A percentile compares a stretch with the other conserved stretches of the same genome.
Conservation (phyloP, 306 rosid species). For the Boehmeria nivea region DNA sequence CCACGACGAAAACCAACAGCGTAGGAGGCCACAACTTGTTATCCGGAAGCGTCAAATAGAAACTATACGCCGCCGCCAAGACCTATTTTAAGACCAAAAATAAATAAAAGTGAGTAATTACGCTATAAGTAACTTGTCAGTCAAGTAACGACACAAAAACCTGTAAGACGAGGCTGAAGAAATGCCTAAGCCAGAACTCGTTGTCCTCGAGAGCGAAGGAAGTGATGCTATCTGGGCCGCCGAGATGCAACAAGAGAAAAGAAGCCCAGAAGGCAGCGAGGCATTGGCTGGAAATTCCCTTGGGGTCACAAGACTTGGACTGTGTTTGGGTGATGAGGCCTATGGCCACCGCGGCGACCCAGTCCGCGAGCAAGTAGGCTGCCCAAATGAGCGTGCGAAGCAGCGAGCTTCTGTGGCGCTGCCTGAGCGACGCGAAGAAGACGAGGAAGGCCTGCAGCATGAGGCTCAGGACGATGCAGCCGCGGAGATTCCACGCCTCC, state of each 20-base stretch:
- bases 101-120: too few species aligned
- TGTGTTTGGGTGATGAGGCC: constrained; percentile 19
- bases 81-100: too few species aligned
- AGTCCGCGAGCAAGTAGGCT: constrained; percentile 21
- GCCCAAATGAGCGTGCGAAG: constrained; percentile 9
- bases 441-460: constrained; percentile 4
- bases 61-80: constrained; percentile 8
- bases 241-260: constrained; percentile 30
- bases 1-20: constrained; percentile 12
- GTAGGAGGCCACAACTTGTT: constrained; percentile 16
- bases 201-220: constrained; percentile 34
- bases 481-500: constrained; percentile 43
- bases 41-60: constrained; percentile 3
- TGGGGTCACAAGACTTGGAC: neutral
- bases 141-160: neutral
- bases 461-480: constrained; percentile 18
- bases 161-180: constrained; percentile 13
- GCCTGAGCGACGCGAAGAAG: constrained; percentile 4
- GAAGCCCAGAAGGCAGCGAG: constrained; percentile 30
- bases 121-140: too few species aligned
- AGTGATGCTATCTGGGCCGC: constrained; percentile 31
- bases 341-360: constrained; percentile 25
- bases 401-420: constrained; percentile 10
- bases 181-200: constrained; percentile 31
- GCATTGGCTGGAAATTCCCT: neutral